Conservation (phyloP, 768 basidiomycete species). For the Zangia roseola region DNA sequence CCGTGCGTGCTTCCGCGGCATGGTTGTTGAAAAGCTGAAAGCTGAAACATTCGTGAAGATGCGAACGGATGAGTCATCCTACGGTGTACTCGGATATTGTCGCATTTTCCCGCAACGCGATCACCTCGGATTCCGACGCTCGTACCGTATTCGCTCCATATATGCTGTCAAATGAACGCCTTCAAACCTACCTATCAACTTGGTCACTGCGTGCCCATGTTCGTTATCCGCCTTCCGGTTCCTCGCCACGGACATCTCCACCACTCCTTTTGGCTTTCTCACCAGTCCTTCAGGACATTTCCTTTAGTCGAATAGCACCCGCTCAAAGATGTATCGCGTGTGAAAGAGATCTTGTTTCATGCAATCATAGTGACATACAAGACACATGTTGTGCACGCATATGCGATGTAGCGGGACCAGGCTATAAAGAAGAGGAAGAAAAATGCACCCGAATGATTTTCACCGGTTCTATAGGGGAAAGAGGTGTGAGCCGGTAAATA, state of each 20-base stretch:
- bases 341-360: conserved; percentile 17
- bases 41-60: not conserved
- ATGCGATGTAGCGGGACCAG: not conserved
- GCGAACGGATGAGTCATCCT: not conserved
- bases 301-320: not conserved
- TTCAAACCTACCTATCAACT: not conserved
- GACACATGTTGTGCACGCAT: conserved; percentile 6
- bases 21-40: not conserved
- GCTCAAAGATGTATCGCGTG: not conserved
- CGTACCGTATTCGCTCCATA: too few species aligned
- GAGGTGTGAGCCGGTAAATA: not conserved
- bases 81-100: conserved; percentile 1
- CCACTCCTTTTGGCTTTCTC: too few species aligned
- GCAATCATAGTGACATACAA: conserved; percentile 19
- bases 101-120: not conserved
- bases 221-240: not conserved
- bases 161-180: too few species aligned
- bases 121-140: not conserved
- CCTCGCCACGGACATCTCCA: too few species aligned
- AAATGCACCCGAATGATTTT: conserved; percentile 19
- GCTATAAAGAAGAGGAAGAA: not conserved
- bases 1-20: not conserved
- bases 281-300: too few species aligned
- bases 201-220: not conserved
- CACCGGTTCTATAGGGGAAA: conserved; percentile 43